Conservation (phyloP, 257 asterid species). For the Petunia secreta region DNA sequence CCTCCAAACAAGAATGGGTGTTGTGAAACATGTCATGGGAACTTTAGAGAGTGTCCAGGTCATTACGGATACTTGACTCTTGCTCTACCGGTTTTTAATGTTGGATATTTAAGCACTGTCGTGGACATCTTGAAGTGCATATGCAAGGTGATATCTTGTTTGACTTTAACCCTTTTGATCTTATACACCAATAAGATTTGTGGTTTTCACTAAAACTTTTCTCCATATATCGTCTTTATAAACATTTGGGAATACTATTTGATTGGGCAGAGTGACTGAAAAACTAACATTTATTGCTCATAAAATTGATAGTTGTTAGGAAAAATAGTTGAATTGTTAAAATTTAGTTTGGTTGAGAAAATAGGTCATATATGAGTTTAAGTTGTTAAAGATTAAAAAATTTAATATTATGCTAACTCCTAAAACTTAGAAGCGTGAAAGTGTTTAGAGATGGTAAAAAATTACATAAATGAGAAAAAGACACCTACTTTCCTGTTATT, state of each 20-base stretch:
- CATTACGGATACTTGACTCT: slow-evolving; percentile 81
- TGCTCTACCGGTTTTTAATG: slow-evolving; percentile 79
- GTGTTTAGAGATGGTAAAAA: neutral
- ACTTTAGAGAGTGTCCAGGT: slow-evolving; percentile 79
- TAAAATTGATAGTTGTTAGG: neutral
- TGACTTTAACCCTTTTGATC: neutral
- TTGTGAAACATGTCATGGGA: slow-evolving; percentile 77
- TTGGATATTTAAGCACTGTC: slow-evolving; percentile 69
- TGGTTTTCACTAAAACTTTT: slow-evolving; percentile 18
- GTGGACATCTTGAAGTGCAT: slow-evolving; percentile 91
- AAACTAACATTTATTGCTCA: slow-evolving; percentile 7
- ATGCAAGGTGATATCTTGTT: slow-evolving; percentile 76
- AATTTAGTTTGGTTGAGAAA: neutral
- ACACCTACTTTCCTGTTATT: neutral
- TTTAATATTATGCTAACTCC: neutral
- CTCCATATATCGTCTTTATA: slow-evolving; percentile 20
- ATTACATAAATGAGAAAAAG: slow-evolving; percentile 1
- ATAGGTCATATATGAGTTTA: no score
- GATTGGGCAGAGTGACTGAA: neutral
- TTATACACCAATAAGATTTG: neutral
- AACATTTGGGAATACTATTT: slow-evolving; percentile 1
- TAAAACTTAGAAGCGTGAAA: neutral
- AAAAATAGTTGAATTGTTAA: neutral
- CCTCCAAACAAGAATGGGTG: slow-evolving; percentile 67
- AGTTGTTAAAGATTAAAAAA: no score